Base-by-base conservation (phyloP, 2,329 filamentous ascomycete species). In the Xylariaceae sp. region DNA sequence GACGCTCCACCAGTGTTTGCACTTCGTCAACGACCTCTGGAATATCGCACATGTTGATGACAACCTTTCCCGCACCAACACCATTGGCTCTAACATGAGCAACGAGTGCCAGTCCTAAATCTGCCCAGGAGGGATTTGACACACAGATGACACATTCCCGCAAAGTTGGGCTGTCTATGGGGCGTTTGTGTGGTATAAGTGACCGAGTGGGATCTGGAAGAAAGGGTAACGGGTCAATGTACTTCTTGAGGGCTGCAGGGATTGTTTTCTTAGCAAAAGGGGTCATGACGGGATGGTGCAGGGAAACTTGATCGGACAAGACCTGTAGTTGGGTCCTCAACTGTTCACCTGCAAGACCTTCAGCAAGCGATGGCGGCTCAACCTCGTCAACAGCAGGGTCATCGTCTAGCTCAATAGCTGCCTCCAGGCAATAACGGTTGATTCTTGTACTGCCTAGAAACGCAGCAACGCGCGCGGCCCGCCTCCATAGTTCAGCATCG, bases 331-430 rank as follows among this genome's bases (percentile, higher is more conserved):
- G 77, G 37, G 78, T 73, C 63, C 82, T 86, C 53, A 88, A 71
- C 66, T 87, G 82, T 65, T 85, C 81, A 3, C 85, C 85, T 0
- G 85, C 84, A 61, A 86, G 80, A 0, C 78, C 82, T 66, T 88
- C 85, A 48, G 84, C 83, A 11, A 88, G 73, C 0, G 84, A 86
- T 0, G 82, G 82, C 0, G 85, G 85, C 37, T 85, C 80, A 10
- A 87, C 80, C 62, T 88, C 84, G 34, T 79, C 78, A 1, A 86
- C 75, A 2, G 84, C 78, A 0, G 85, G 85, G 64, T 88, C 85
- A 66, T 88, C 85, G 63, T 88, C 85, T 44, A 87, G 73, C 70
- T 88, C 85, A 37, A 88, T 82, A 4, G 85, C 85, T 37, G 85
- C 83, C 68, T 88, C 85, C 1, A 88, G 73, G 60, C 85, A 87